Base-by-base conservation (phyloP, 768 basidiomycete genomes). In the Mycena haematopus region DNA sequence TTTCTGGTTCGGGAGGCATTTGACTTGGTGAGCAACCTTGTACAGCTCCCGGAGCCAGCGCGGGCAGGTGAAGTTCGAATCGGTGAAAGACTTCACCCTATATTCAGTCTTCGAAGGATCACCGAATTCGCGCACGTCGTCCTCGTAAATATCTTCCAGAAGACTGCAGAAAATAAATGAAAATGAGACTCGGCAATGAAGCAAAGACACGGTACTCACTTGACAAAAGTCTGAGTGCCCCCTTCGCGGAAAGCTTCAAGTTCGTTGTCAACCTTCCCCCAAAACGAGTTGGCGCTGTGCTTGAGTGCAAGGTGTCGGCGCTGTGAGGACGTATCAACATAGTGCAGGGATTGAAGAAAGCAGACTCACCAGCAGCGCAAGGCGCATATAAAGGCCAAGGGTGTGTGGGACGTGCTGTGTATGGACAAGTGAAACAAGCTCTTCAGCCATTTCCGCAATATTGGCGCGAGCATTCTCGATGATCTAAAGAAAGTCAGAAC, bases 1-100 rank as follows among this genome's bases (percentile, higher is more conserved):
- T 33, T 56, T 56, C 56, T 56, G 45, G 45, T 56, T 56, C 21
- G 56, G 56, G 31, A 56, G 56, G 33, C 14, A 31, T 15, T 56
- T 56, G 31, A 56, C 56, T 36, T 56, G 44, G 25, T 33, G 56
- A 5, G 56, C 56, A 9, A 56, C 45, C 21, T 24, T 47, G 56
- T 47, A 36, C 14, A 56, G 56, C 31, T 56, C 56, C 21, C 45
- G 45, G 21, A 56, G 45, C 56, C 56, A 56, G 1, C 14, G 44
- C 19, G 56, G 56, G 45, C 56, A 56, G 45, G 45, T 49, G 33
- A 56, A 56, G 22, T 35, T 47, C 17, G 56, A 45, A 22, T 56
- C 45, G 46, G 56, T 35, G 56, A 56, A 56, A 1, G 45, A 56
- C 17, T 47, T 33, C 14, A 46, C 31, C 1, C 15, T 25, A 15